Conservation (phyloP, 345 rosid genomes). For the Gossypium longicalyx region DNA sequence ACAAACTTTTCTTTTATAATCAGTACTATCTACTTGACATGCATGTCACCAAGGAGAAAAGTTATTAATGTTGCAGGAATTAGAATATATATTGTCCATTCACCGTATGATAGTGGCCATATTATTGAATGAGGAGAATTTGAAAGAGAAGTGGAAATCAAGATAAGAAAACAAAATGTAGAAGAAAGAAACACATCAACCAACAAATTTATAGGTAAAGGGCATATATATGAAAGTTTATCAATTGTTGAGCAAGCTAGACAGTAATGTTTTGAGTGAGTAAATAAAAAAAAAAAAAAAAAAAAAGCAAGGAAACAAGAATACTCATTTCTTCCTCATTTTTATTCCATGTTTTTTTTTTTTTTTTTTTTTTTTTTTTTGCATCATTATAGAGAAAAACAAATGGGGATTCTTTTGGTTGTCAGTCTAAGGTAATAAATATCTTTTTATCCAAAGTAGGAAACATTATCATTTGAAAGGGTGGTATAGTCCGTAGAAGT, state of each 20-base stretch:
- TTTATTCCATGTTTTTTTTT: constrained; percentile 17
- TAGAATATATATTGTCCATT: background rate
- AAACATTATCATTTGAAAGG: constrained; percentile 59
- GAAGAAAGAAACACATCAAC: constrained; percentile 30
- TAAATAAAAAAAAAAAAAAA: background rate
- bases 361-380: background rate
- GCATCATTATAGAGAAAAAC: constrained; percentile 27
- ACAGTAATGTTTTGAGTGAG: constrained; percentile 5
- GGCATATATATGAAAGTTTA: background rate
- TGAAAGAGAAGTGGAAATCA: constrained; percentile 16
- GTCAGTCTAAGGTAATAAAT: background rate
- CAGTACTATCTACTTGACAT: too few relatives aligned
- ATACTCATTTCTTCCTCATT: constrained; percentile 22
- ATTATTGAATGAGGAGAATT: constrained; percentile 5
- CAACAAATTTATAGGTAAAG: constrained; percentile 22
- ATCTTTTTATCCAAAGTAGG: constrained; percentile 55
- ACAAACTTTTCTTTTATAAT: too few relatives aligned
- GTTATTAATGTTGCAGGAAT: too few relatives aligned
- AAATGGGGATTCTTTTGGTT: constrained; percentile 28
- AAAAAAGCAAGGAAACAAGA: background rate
- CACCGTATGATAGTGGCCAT: background rate
- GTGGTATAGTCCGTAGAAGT: constrained; percentile 43
- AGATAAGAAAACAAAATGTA: constrained; percentile 12
- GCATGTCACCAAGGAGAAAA: too few relatives aligned
- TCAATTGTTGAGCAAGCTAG: constrained; percentile 7